Base-by-base conservation (phyloP, 176 grass and related monocot species). In the barley (Hordeum vulgare) region DNA sequence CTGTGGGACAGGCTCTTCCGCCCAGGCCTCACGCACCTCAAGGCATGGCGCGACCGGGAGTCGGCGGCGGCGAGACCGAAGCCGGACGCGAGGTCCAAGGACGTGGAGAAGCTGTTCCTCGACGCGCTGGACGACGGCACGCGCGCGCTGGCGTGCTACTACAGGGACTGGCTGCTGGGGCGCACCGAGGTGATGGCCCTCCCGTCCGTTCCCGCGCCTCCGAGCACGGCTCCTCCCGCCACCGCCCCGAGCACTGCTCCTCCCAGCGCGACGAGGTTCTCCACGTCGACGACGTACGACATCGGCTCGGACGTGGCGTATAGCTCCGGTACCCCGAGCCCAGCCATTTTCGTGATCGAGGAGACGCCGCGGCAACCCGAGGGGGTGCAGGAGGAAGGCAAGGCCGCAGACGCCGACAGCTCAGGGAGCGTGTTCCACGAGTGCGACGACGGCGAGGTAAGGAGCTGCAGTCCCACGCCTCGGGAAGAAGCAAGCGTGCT, bases 81-180 rank as follows among this genome's bases (percentile, higher is more conserved):
- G 15, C 33, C 75, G 1, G 79, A 78, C 8, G 77, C 74, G 2
- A 84, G 76, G 29, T 74, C 36, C 7, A 88, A 94, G 64, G 73
- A 84, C 6, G 68, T 94, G 51, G 81, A 86, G 37, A 82, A 14
- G 64, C 70, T 13, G 23, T 94, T 93, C 77, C 24, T 61, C 0
- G 84, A 90, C 27, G 83, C 53, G 6, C 8, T 94, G 65, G 78
- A 98, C 74, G 86, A 72, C 0, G 88, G 90, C 18, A 94, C 95
- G 24, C 76, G 87, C 21, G 27, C 18, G 23, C 60, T 98, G 66
- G 96, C 96, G 49, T 45, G 82, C 71, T 95, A 98, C 89, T 98
- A 98, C 88, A 89, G 84, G 33, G 90, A 95, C n/a, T 98, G 90
- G 96, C 79, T 98, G 8, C 83, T 82, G 21, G 93, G 86, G 3